Evolutionary conservation across 164 flowering plant genomes (phyloP).

Genomic region (Brasenia schreberi): DNA sequence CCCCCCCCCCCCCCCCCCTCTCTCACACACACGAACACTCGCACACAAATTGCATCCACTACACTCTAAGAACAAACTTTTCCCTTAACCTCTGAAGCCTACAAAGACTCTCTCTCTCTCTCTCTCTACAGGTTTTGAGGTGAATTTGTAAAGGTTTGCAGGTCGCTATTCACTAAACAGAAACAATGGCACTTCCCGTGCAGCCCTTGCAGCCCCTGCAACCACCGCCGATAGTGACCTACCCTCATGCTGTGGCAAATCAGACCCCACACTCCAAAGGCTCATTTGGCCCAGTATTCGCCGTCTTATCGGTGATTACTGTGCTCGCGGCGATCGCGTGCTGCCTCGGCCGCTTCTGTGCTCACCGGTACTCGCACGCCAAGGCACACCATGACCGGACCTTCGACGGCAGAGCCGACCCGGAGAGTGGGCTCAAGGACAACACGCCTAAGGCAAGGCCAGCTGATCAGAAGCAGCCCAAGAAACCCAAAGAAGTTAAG

Average conservation of each 20-base stretch:
- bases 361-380: slow-evolving; percentile 16
- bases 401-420: slow-evolving; percentile 14
- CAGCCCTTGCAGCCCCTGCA: background rate
- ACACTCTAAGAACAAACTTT: background rate
- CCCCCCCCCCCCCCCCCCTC: no score
- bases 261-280: slow-evolving; percentile 35
- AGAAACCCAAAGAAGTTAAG: background rate
- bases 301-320: slow-evolving; percentile 52
- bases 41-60: background rate
- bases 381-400: slow-evolving; percentile 6
- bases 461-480: background rate
- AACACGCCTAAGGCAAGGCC: slow-evolving; percentile 10
- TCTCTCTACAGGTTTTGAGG: no score
- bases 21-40: background rate
- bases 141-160: no score
- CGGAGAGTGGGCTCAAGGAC: slow-evolving; percentile 31
- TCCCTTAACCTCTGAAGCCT: background rate
- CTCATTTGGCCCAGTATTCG: slow-evolving; percentile 69
- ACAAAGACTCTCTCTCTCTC: no score
- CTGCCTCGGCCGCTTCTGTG: slow-evolving; percentile 50
- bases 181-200: no score
- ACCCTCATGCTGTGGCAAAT: slow-evolving; percentile 12
- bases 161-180: no score
- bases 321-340: slow-evolving; percentile 61
- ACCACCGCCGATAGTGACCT: slow-evolving; percentile 11